These are phyloP conservation scores for Leishmania turanica DNA, from an alignment of 208 protist genomes.

Conservation along the genomic window DNA sequence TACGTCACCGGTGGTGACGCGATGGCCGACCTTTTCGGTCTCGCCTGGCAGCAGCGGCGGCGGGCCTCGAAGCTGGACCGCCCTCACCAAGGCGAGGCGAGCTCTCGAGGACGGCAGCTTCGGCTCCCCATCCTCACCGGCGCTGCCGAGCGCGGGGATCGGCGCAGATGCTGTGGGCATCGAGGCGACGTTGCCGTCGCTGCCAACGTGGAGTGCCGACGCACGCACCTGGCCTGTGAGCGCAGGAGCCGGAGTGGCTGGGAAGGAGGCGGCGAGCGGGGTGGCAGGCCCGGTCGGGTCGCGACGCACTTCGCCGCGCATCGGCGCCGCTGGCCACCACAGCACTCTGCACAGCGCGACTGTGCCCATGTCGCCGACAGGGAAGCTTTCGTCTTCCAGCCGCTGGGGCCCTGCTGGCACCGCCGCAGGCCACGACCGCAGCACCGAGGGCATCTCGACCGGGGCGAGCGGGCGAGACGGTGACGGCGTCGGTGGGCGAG, in stretches of 20 bases:
- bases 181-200: neutral
- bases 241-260: neutral
- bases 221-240: constrained; percentile 4
- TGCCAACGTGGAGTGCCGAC: neutral
- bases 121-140: constrained; percentile 3
- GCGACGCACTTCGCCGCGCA: neutral
- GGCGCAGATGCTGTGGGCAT: neutral
- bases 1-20: neutral
- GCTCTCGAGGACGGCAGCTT: constrained; percentile 8
- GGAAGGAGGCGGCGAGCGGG: neutral
- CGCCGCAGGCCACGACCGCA: neutral
- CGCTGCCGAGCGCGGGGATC: neutral
- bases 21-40: constrained; percentile 5
- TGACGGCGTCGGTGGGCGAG: neutral
- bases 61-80: neutral
- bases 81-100: constrained; percentile 2
- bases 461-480: neutral
- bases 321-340: neutral
- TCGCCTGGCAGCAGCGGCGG: constrained; percentile 11
- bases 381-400: neutral
- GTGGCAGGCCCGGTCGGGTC: neutral
- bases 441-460: neutral
- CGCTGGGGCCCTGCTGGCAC: neutral
- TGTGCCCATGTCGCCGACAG: constrained; percentile 2
- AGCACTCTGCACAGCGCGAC: neutral